phyloP scores from a whole-genome alignment of 2,329 filamentous ascomycete species.

The Microdochium bolleyi region DNA sequence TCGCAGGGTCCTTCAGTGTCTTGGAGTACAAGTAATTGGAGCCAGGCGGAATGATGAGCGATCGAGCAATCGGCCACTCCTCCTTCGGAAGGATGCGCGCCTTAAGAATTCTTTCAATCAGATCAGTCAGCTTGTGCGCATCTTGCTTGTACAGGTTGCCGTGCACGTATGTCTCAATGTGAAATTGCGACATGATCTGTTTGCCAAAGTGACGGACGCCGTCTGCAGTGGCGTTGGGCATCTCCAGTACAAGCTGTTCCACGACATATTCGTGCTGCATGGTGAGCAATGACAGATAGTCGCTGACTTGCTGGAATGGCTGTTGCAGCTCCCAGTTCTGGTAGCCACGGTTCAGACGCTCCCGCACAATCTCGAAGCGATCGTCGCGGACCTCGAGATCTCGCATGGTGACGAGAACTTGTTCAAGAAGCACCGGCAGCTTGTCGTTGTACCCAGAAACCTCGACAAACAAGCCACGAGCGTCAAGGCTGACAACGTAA shows the following conservation, averaged over 20 bases:
- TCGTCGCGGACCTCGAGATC: conserved; percentile 80
- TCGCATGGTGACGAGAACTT: conserved; percentile 76
- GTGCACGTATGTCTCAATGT: conserved; percentile 82
- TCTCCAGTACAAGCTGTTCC: conserved; percentile 70
- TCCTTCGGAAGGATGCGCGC: conserved; percentile 64
- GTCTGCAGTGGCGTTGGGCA: conserved; percentile 65
- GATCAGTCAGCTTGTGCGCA: conserved; percentile 73
- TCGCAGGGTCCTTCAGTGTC: conserved; percentile 74
- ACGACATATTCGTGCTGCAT: conserved; percentile 70
- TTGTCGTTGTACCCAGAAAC: conserved; percentile 96
- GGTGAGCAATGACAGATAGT: conserved; percentile 74
- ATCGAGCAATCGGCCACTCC: conserved; percentile 74
- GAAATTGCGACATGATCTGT: conserved; percentile 72
- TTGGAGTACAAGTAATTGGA: conserved; percentile 80
- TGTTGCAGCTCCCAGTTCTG: conserved; percentile 84
- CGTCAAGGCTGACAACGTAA: conserved; percentile 69
- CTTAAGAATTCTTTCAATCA: conserved; percentile 71
- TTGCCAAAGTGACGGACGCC: conserved; percentile 72
- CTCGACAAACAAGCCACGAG: conserved; percentile 66
- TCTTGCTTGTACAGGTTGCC: conserved; percentile 95
- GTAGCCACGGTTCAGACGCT: conserved; percentile 67
- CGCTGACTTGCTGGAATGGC: conserved; percentile 80
- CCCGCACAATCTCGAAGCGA: conserved; percentile 85
- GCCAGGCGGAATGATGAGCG: conserved; percentile 68
- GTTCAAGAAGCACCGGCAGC: conserved; percentile 80